phyloP scores from a whole-genome alignment of 2,329 filamentous ascomycete species.

The Graphiopsis chlorocephala region DNA sequence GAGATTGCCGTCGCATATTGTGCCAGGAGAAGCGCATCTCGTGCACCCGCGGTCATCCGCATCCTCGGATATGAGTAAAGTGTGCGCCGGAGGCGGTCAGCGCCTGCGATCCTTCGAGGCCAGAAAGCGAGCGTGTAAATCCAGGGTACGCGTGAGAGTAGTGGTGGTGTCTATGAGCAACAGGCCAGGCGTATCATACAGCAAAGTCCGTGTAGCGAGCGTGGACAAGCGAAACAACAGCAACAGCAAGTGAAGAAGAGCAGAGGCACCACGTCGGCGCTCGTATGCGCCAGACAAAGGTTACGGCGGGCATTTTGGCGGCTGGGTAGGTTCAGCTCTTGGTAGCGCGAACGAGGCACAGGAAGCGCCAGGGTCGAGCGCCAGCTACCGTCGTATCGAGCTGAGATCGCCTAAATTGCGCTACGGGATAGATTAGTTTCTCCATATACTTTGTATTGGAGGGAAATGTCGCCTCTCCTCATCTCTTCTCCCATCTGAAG shows the following conservation, averaged over 20 bases:
- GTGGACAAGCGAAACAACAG: neutral
- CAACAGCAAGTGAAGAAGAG: neutral
- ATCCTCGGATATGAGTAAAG: neutral
- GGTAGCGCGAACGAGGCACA: slow-evolving; percentile 1
- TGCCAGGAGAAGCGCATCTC: slow-evolving; percentile 1
- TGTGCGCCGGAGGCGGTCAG: neutral
- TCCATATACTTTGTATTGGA: neutral
- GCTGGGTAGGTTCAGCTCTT: slow-evolving; percentile 14
- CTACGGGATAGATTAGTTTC: neutral
- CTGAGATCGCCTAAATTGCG: neutral
- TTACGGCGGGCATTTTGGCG: slow-evolving; percentile 13
- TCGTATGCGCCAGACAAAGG: slow-evolving; percentile 12
- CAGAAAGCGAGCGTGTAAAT: neutral
- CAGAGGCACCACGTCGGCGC: neutral
- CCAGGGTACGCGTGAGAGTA: neutral
- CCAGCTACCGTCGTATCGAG: neutral
- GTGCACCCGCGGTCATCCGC: neutral
- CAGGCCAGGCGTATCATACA: neutral
- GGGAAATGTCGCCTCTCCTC: neutral
- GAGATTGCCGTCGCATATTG: slow-evolving; percentile 11
- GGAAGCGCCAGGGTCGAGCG: slow-evolving; percentile 8
- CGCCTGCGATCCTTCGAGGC: neutral
- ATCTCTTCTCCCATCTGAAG: neutral
- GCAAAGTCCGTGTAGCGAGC: neutral
- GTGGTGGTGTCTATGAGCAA: neutral